Conservation (phyloP, 2,329 filamentous ascomycete species). For the Stachybotrys elegans region DNA sequence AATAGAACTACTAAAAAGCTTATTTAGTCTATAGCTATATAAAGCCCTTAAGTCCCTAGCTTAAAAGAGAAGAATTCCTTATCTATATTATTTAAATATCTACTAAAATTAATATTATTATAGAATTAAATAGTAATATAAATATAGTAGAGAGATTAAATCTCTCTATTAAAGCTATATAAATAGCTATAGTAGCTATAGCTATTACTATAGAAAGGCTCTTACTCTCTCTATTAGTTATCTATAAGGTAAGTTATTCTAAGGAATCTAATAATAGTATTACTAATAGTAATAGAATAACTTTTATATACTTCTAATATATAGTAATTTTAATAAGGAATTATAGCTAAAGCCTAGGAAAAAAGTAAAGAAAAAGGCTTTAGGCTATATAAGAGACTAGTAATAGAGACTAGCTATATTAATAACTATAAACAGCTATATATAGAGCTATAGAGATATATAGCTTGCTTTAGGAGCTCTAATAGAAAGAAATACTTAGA, state of each 20-base stretch:
- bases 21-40: neutral
- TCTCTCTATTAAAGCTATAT: slow-evolving; percentile 2
- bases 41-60: neutral
- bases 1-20: neutral
- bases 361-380: neutral
- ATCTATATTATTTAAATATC: neutral
- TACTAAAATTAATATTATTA: neutral
- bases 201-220: no score
- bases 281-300: slow-evolving; percentile 2
- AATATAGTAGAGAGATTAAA: neutral
- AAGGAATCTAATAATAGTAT: neutral
- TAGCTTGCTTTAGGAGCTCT: no score
- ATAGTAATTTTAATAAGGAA: neutral
- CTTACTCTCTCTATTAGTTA: neutral
- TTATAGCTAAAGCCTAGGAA: neutral
- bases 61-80: neutral
- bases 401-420: no score
- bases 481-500: no score
- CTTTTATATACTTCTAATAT: neutral
- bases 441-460: no score
- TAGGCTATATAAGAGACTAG: no score
- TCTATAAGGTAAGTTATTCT: neutral
- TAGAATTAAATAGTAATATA: neutral
- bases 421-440: no score
- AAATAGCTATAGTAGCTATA: neutral